These are phyloP conservation scores for Chaetoceros tenuissimus DNA, from an alignment of 108 stramenopile genomes.

Conservation along the genomic window DNA sequence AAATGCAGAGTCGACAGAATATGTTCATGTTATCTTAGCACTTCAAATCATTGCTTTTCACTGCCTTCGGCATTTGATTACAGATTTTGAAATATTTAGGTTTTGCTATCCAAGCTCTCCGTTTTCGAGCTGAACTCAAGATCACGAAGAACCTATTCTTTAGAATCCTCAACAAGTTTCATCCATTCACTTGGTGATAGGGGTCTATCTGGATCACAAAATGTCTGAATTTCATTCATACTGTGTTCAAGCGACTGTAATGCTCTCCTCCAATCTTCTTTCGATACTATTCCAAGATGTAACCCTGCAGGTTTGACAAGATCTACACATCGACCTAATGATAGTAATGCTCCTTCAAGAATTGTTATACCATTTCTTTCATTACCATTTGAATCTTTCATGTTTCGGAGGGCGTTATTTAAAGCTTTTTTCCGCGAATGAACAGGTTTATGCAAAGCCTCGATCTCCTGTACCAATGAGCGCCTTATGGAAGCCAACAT, in stretches of 20 bases:
- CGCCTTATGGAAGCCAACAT: constrained; percentile 59
- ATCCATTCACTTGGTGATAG: constrained; percentile 55
- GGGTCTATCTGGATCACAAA: constrained; percentile 73
- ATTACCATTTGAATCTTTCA: neutral
- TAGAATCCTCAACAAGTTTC: constrained; percentile 16
- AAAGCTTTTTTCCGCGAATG: neutral
- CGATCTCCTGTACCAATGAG: constrained; percentile 54
- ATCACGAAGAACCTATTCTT: too few species aligned
- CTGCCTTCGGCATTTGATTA: too few species aligned
- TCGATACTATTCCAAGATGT: constrained; percentile 40
- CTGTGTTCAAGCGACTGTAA: constrained; percentile 44
- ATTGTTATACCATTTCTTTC: constrained; percentile 21
- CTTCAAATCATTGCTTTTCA: too few species aligned
- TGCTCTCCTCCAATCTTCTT: constrained; percentile 53
- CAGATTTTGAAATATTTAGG: too few species aligned
- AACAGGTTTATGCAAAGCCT: constrained; percentile 42
- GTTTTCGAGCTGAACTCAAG: too few species aligned
- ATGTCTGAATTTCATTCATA: constrained; percentile 37
- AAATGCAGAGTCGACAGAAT: too few species aligned
- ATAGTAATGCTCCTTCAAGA: constrained; percentile 62
- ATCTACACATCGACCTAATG: constrained; percentile 64
- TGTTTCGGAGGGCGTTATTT: neutral
- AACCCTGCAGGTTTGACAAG: constrained; percentile 71
- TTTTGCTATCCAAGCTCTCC: too few species aligned
- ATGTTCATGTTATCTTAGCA: too few species aligned